Percentiles rank a stretch among this genome's conserved stretches.
phyloP scores from a whole-genome alignment of 441 rosid genomes.

The Iberis amara region DNA sequence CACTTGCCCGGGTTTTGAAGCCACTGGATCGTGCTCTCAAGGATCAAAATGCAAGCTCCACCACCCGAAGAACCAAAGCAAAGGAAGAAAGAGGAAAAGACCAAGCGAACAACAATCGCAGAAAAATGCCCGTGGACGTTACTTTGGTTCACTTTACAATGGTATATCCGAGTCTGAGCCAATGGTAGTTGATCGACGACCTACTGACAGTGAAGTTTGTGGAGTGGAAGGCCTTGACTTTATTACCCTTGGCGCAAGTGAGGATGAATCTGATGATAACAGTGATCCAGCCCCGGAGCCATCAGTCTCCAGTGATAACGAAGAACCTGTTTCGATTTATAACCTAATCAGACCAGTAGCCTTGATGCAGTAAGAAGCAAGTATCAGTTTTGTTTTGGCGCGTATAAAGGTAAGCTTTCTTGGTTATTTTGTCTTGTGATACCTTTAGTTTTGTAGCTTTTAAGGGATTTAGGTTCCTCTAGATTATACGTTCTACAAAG shows the following conservation, averaged over 20 bases:
- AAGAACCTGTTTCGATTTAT: conserved; percentile 35
- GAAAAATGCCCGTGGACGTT: conserved; percentile 52
- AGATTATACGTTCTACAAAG: neutral
- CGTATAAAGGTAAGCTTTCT: conserved; percentile 27
- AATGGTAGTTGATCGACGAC: conserved; percentile 22
- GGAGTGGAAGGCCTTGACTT: conserved; percentile 42
- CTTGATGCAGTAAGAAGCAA: conserved; percentile 43
- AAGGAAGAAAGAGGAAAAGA: conserved; percentile 61
- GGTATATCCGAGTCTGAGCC: conserved; percentile 22
- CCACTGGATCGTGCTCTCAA: conserved; percentile 68
- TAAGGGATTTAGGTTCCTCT: conserved; percentile 14
- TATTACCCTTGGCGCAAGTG: conserved; percentile 47
- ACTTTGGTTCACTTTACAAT: conserved; percentile 47
- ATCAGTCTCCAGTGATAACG: conserved; percentile 31
- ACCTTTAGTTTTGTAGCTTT: neutral
- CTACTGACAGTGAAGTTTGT: conserved; percentile 19
- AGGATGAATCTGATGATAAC: conserved; percentile 34
- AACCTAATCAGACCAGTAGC: conserved; percentile 59
- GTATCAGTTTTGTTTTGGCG: conserved; percentile 15
- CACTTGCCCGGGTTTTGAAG: conserved; percentile 70
- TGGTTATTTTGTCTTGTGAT: neutral
- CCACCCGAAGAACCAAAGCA: conserved; percentile 68
- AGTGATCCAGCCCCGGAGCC: conserved; percentile 27
- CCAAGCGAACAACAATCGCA: conserved; percentile 34
- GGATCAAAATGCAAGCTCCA: conserved; percentile 91